phyloP scores from a whole-genome alignment of 177 flowering plant species.

The Vitis hybrid region DNA sequence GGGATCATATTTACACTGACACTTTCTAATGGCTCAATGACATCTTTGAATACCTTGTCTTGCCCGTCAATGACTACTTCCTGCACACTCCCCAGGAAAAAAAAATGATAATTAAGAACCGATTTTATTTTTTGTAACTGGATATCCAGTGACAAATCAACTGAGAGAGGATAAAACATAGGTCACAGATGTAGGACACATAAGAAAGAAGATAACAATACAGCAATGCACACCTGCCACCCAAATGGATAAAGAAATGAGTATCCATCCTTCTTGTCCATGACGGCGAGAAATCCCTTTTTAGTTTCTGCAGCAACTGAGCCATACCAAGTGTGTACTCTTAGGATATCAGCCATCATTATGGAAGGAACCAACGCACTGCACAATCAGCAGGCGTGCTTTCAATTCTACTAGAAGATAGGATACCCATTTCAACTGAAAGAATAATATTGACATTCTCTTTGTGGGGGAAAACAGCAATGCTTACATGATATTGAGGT shows the following conservation, averaged over 20 bases:
- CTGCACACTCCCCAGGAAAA: slow-evolving; percentile 34
- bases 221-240: slow-evolving; percentile 70
- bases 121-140: too few species aligned
- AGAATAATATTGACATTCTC: not conserved
- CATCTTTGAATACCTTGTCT: slow-evolving; percentile 95
- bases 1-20: slow-evolving; percentile 79
- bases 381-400: slow-evolving; percentile 48
- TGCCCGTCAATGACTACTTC: slow-evolving; percentile 85
- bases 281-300: slow-evolving; percentile 72
- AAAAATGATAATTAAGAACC: not conserved
- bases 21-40: slow-evolving; percentile 91
- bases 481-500: slow-evolving; percentile 57
- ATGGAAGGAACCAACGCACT: slow-evolving; percentile 40
- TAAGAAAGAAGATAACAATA: slow-evolving; percentile 3
- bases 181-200: not conserved
- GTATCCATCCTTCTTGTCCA: slow-evolving; percentile 84
- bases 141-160: not conserved
- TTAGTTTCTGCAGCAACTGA: slow-evolving; percentile 97
- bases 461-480: not conserved
- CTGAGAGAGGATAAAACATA: not conserved
- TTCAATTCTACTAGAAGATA: slow-evolving; percentile 19
- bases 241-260: slow-evolving; percentile 91
- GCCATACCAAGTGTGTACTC: slow-evolving; percentile 76
- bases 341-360: slow-evolving; percentile 59
- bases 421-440: not conserved